phyloP scores from a whole-genome alignment of 2,329 filamentous ascomycete genomes.

The Arthroderma uncinatum region DNA sequence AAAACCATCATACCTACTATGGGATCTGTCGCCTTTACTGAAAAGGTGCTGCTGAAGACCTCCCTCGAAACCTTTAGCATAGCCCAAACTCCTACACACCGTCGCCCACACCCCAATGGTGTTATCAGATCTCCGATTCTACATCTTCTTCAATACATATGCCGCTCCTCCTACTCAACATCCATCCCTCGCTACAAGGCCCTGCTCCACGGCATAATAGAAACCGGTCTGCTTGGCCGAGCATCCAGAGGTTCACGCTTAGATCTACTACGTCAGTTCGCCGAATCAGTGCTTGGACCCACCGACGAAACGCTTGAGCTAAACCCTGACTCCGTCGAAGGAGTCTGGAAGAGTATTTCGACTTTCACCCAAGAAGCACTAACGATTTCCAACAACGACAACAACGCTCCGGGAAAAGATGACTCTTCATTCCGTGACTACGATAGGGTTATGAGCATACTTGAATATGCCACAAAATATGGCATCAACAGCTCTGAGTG shows the following conservation, averaged over 20 bases:
- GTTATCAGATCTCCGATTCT: slow-evolving; percentile 28
- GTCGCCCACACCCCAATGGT: slow-evolving; percentile 19
- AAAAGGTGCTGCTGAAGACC: slow-evolving; percentile 40
- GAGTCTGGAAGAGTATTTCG: slow-evolving; percentile 30
- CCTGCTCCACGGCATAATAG: slow-evolving; percentile 24
- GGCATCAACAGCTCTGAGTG: slow-evolving; percentile 27
- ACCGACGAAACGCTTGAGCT: slow-evolving; percentile 3
- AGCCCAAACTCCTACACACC: slow-evolving; percentile 30
- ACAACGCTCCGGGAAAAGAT: slow-evolving; percentile 27
- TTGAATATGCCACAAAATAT: slow-evolving; percentile 47
- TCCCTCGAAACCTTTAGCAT: slow-evolving; percentile 46
- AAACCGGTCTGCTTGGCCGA: slow-evolving; percentile 26
- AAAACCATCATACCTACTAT: slow-evolving; percentile 41
- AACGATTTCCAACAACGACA: slow-evolving; percentile 27
- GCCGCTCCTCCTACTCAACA: slow-evolving; percentile 14
- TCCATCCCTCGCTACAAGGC: slow-evolving; percentile 21
- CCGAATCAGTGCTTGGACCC: slow-evolving; percentile 20
- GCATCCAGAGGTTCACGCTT: slow-evolving; percentile 28
- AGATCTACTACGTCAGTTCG: slow-evolving; percentile 30
- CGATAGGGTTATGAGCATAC: slow-evolving; percentile 55
- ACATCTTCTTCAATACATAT: slow-evolving; percentile 30
- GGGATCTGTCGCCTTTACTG: slow-evolving; percentile 41
- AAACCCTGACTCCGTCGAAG: slow-evolving; percentile 12
- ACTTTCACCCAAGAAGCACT: slow-evolving; percentile 23
- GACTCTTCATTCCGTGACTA: slow-evolving; percentile 55